phyloP scores from a whole-genome alignment of 2,329 filamentous ascomycete species.

The Didymellaceae sp. region DNA sequence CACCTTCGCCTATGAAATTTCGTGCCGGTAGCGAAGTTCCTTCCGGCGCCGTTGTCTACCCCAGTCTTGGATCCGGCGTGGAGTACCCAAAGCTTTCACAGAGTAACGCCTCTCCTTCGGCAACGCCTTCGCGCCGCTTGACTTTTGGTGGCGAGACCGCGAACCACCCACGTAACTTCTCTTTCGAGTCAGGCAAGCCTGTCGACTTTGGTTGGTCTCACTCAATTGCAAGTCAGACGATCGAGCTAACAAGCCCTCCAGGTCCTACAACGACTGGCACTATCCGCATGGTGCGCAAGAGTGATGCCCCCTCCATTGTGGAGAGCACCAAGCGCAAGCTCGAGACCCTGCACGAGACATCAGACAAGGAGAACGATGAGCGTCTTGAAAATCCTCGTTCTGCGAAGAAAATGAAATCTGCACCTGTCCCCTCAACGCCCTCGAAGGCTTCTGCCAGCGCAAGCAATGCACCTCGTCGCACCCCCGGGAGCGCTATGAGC shows the following conservation, averaged over 20 bases:
- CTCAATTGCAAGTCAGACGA: background rate
- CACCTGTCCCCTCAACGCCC: conserved; percentile 24
- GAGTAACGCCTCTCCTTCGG: conserved; percentile 31
- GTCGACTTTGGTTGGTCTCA: conserved; percentile 49
- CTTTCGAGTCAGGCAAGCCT: conserved; percentile 54
- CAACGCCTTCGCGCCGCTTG: conserved; percentile 44
- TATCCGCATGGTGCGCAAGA: conserved; percentile 54
- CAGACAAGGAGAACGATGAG: conserved; percentile 54
- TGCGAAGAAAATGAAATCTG: conserved; percentile 43
- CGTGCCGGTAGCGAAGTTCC: conserved; percentile 45
- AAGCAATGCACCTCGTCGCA: conserved; percentile 42
- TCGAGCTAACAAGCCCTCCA: conserved; percentile 7
- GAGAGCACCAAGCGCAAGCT: conserved; percentile 55
- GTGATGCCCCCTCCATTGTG: conserved; percentile 45
- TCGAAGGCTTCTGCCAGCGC: conserved; percentile 39
- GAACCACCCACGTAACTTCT: conserved; percentile 53
- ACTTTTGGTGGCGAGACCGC: conserved; percentile 40
- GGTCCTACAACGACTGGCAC: conserved; percentile 46
- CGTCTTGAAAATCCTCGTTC: conserved; percentile 39
- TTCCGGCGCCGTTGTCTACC: conserved; percentile 41
- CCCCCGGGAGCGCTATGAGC: conserved; percentile 42
- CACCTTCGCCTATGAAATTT: conserved; percentile 46
- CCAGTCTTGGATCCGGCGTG: conserved; percentile 36
- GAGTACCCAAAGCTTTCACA: conserved; percentile 49
- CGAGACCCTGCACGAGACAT: conserved; percentile 43